phyloP scores from a whole-genome alignment of 1,139 yeast genomes.

The Sugiyamaella pinicola region DNA sequence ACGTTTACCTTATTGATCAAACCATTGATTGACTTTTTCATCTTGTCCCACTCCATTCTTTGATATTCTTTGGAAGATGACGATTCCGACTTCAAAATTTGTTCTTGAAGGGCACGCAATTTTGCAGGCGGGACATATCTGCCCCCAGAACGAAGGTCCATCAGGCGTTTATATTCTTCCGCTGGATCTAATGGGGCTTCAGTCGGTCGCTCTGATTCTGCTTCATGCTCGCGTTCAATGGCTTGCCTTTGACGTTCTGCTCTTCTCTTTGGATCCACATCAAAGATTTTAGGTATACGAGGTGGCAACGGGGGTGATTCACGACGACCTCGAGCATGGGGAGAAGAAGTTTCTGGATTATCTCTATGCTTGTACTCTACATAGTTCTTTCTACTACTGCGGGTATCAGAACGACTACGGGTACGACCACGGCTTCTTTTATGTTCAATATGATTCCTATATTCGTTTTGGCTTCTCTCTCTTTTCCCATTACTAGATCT shows the following conservation, averaged over 20 bases:
- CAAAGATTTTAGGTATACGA: slow-evolving; percentile 22
- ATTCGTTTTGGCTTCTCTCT: not conserved
- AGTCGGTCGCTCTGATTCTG: not conserved
- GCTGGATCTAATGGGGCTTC: slow-evolving; percentile 35
- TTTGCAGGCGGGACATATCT: slow-evolving; percentile 57
- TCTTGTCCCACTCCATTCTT: slow-evolving; percentile 55
- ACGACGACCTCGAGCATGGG: not conserved
- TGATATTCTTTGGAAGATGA: slow-evolving; percentile 50
- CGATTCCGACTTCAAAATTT: slow-evolving; percentile 38
- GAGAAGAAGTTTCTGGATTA: too few relatives aligned
- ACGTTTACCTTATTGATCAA: slow-evolving; percentile 51
- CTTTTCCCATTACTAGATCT: not conserved
- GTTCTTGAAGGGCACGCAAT: slow-evolving; percentile 49
- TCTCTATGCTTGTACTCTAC: not conserved
- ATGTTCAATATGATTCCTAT: not conserved
- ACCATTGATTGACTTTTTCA: slow-evolving; percentile 53
- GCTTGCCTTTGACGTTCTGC: slow-evolving; percentile 38
- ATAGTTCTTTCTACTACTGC: not conserved
- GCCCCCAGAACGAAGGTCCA: slow-evolving; percentile 50
- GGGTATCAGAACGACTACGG: not conserved
- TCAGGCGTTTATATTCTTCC: slow-evolving; percentile 45
- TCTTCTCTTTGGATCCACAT: slow-evolving; percentile 36
- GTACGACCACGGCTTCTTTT: not conserved
- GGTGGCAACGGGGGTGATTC: not conserved
- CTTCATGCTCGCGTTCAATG: slow-evolving; percentile 27